Evolutionary conservation across 768 basidiomycete species (phyloP).

Genomic region (Solioccasus polychromus): DNA sequence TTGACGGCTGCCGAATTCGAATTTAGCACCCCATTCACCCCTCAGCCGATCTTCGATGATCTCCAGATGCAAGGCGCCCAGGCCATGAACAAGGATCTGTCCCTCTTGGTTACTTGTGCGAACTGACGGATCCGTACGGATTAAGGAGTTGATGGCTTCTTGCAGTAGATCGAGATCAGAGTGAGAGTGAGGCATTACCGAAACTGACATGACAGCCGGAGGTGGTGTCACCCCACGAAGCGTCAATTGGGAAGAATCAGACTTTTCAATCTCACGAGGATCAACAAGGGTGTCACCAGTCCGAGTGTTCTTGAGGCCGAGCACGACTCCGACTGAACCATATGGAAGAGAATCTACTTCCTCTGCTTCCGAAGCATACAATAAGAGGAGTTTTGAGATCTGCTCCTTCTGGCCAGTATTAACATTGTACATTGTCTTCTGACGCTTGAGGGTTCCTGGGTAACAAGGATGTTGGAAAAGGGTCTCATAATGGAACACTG

Average conservation of each 20-base stretch:
- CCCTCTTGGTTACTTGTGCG: conserved; percentile 79
- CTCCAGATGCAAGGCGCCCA: conserved; percentile 86
- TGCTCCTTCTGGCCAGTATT: conserved; percentile 70
- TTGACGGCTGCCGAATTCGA: conserved; percentile 72
- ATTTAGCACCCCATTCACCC: conserved; percentile 76
- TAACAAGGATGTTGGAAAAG: conserved; percentile 4
- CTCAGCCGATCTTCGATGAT: conserved; percentile 78
- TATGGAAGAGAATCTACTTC: conserved; percentile 80
- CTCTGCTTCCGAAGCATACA: conserved; percentile 73
- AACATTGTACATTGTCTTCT: conserved; percentile 59
- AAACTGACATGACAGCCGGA: conserved; percentile 81
- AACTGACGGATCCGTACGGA: conserved; percentile 89
- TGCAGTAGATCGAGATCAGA: conserved; percentile 77
- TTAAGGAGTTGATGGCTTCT: conserved; percentile 65
- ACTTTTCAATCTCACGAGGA: conserved; percentile 34
- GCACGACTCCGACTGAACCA: conserved; percentile 80
- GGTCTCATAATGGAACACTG: background rate
- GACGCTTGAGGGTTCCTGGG: conserved; percentile 61
- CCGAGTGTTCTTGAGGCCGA: conserved; percentile 79
- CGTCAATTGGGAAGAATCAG: conserved; percentile 35
- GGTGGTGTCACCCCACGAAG: conserved; percentile 71
- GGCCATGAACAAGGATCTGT: conserved; percentile 78
- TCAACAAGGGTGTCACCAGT: conserved; percentile 85
- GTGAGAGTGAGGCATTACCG: conserved; percentile 77
- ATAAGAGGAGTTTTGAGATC: conserved; percentile 67